Evolutionary conservation across 306 rosid genomes (phyloP).

Genomic region (Pyrus pyrifolia): DNA sequence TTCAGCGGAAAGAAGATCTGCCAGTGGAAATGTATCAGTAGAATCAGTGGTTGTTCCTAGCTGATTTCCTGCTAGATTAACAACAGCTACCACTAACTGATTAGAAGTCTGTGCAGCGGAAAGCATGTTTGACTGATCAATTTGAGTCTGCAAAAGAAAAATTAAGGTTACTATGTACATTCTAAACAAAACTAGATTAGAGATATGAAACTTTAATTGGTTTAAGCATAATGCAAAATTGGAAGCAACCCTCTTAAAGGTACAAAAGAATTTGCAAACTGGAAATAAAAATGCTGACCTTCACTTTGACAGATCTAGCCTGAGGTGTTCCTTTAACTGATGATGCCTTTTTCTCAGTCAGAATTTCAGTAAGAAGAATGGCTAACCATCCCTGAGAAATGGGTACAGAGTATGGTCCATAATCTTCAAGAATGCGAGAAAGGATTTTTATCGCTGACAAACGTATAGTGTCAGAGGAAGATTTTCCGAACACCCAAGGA

Average conservation of each 20-base stretch:
- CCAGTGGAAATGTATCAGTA: constrained; percentile 54
- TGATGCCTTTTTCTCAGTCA: constrained; percentile 44
- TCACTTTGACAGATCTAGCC: constrained; percentile 61
- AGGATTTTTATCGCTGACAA: constrained; percentile 74
- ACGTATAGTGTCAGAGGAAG: constrained; percentile 55
- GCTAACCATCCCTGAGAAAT: constrained; percentile 93
- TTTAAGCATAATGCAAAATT: constrained; percentile 7
- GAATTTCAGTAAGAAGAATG: constrained; percentile 57
- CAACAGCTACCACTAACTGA: constrained; percentile 71
- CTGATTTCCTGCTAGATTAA: constrained; percentile 69
- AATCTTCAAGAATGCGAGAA: constrained; percentile 62
- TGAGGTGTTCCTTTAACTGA: constrained; percentile 51
- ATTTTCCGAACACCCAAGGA: constrained; percentile 73
- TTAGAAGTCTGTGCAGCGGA: constrained; percentile 68
- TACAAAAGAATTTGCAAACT: background rate
- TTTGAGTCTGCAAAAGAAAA: constrained; percentile 63
- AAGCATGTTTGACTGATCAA: constrained; percentile 70
- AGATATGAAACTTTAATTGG: background rate
- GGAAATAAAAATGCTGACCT: constrained; percentile 41
- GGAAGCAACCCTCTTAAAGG: background rate
- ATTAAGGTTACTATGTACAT: background rate
- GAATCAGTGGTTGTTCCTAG: constrained; percentile 40
- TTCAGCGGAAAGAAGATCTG: constrained; percentile 72
- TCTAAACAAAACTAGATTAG: constrained; percentile 2
- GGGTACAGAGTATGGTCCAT: constrained; percentile 66